A percentile compares a stretch with the other conserved stretches of the same genome.
These are phyloP conservation scores for Thraustochytrium sp. DNA, from an alignment of 352 stramenopile species.

Conservation along the genomic window DNA sequence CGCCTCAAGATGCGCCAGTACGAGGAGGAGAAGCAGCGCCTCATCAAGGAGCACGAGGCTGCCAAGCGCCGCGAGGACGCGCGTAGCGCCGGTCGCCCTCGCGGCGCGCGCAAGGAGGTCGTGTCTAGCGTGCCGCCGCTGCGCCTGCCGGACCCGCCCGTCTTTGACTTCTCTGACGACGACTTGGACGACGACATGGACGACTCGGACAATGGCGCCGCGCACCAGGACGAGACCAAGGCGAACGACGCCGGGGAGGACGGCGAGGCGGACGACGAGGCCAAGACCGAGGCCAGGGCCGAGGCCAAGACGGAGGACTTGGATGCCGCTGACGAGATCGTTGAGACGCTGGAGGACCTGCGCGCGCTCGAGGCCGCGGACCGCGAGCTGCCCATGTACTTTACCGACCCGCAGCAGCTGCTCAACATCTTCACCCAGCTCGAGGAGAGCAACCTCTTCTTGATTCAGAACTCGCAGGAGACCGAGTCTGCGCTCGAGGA, in stretches of 20 bases:
- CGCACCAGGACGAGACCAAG: neutral
- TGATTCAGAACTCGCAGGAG: constrained; percentile 91
- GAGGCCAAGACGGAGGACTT: constrained; percentile 57
- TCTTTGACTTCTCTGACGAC: constrained; percentile 43
- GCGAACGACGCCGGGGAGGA: neutral
- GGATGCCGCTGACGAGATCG: neutral
- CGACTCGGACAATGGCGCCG: neutral
- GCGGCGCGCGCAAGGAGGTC: neutral
- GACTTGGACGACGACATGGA: neutral
- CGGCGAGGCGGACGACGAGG: neutral
- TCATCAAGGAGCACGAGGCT: neutral
- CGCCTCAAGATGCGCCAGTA: constrained; percentile 49
- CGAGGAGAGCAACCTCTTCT: constrained; percentile 89
- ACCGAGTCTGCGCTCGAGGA: constrained; percentile 88
- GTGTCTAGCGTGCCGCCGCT: neutral
- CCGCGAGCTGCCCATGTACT: constrained; percentile 90
- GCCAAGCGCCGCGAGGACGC: constrained; percentile 5
- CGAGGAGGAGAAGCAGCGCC: constrained; percentile 49
- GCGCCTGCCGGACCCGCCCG: neutral
- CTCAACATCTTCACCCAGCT: constrained; percentile 81
- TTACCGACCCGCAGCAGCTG: constrained; percentile 81
- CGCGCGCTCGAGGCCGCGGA: constrained; percentile 56
- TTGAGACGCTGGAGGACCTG: constrained; percentile 49
- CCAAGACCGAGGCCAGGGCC: neutral
- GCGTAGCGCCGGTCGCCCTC: neutral